Percentiles rank a stretch among this genome's conserved stretches.
These are phyloP conservation scores for Podospora comata DNA, from an alignment of 495 filamentous ascomycete genomes.

Conservation along the genomic window DNA sequence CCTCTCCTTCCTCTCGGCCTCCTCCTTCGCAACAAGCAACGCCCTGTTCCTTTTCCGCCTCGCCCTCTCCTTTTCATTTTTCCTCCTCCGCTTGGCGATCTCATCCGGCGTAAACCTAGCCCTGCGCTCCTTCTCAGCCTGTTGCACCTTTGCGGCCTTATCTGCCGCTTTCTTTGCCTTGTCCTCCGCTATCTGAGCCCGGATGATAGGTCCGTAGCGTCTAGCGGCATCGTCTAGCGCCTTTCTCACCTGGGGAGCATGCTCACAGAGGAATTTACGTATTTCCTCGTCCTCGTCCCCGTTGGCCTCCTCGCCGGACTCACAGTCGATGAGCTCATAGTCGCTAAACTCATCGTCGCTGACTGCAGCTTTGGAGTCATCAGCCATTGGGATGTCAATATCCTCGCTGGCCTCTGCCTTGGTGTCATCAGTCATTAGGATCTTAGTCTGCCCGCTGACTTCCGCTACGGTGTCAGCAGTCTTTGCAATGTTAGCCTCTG, in stretches of 20 bases:
- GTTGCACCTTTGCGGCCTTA: neutral
- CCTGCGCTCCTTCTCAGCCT: neutral
- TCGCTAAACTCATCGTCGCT: neutral
- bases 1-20: neutral
- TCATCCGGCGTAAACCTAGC: neutral
- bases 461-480: neutral
- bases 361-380: neutral
- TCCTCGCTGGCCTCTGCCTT: neutral
- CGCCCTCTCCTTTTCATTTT: neutral
- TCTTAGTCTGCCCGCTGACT: neutral
- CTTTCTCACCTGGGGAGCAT: neutral
- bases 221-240: neutral
- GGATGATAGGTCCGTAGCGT: neutral
- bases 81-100: neutral
- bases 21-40: neutral
- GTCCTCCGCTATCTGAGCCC: neutral
- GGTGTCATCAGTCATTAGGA: neutral
- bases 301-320: neutral
- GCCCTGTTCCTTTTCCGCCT: neutral
- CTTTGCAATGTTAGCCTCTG: no score
- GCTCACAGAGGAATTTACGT: neutral
- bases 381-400: neutral
- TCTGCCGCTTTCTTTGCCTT: neutral
- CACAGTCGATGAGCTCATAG: neutral
- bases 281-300: neutral